Evolutionary conservation across 192 early-diverging fungal species (phyloP), one percentile per base, ranked within the genome.

Genomic region (Coemansia sp.): DNA sequence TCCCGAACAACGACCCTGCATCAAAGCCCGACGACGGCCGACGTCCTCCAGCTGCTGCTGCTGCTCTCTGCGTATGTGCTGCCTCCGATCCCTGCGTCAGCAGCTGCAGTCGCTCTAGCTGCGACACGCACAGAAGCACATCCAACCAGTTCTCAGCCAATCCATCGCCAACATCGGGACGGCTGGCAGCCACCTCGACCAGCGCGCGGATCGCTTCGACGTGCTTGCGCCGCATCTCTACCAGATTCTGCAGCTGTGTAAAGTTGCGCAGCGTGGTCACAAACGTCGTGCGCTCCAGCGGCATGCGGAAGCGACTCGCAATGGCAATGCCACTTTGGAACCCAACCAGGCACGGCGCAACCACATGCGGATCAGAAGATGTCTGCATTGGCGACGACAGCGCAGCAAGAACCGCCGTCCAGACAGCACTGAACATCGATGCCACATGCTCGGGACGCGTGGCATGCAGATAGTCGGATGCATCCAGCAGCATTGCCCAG

Each of bases 201-300:
- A 98, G 78, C 8, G 92, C 88, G 51, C 91, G 88, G 67, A 98
- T 96, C 1, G 93, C 95, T 66, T 94, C 93, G 15, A 96, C 87
- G 70, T 98, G 94, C 77, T 98, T 98, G 40, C 90, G 89, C 55
- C 86, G 88, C 86, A 98, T 92, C 67, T 95, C 91, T 22, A 88
- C 85, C 55, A 95, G 71, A 64, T 94, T 91, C 47, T 90, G 87
- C 71, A 98, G 83, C 67, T 88, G 89, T 3, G 96, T 96, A 63
- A 98, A 89, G 75, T 94, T 93, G 46, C 91, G 82, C 70, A 98
- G 78, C 10, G 93, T 93, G 15, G 93, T 92, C 15, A 97, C 92
- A 86, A 96, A 97, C 8, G 96, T 94, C 67, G 94, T 88, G 12
- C 93, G 82, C 76, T 96, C 94, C 42, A 95, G 86, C 57, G 94